Evolutionary conservation across 148 eudicot genomes (phyloP).

Genomic region (Silene latifolia): DNA sequence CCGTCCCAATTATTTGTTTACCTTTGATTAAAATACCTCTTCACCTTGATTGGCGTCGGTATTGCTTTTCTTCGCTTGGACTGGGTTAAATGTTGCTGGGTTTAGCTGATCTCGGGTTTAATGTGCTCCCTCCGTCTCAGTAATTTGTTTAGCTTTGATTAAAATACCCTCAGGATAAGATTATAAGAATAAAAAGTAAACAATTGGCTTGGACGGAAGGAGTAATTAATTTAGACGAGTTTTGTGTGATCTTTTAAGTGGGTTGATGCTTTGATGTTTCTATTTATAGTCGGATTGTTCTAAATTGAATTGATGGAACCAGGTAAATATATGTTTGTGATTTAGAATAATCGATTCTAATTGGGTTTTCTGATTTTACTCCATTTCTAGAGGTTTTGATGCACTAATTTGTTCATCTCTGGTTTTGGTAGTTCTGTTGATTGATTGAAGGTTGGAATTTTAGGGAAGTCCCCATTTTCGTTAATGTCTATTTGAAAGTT

Average conservation of each 20-base stretch:
- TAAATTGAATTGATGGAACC: background rate
- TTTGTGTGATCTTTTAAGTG: slow-evolving; percentile 14
- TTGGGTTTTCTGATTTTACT: background rate
- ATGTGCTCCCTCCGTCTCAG: no score
- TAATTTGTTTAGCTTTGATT: no score
- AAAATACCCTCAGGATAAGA: no score
- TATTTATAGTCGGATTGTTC: background rate
- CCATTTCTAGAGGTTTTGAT: no score
- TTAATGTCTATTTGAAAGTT: background rate
- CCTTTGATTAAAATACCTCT: no score
- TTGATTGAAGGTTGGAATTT: background rate
- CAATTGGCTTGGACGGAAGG: no score
- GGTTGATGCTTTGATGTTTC: background rate
- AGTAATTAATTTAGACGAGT: no score
- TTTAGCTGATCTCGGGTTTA: no score
- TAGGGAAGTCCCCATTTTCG: background rate
- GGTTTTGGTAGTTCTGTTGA: background rate
- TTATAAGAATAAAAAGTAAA: no score
- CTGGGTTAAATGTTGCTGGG: no score
- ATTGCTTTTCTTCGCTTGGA: no score
- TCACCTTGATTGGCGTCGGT: no score
- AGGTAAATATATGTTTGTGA: background rate
- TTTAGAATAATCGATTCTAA: background rate
- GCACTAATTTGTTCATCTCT: background rate
- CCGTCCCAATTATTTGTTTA: background rate